Conservation (phyloP, 2,329 filamentous ascomycete species). For the Curvularia sp. region DNA sequence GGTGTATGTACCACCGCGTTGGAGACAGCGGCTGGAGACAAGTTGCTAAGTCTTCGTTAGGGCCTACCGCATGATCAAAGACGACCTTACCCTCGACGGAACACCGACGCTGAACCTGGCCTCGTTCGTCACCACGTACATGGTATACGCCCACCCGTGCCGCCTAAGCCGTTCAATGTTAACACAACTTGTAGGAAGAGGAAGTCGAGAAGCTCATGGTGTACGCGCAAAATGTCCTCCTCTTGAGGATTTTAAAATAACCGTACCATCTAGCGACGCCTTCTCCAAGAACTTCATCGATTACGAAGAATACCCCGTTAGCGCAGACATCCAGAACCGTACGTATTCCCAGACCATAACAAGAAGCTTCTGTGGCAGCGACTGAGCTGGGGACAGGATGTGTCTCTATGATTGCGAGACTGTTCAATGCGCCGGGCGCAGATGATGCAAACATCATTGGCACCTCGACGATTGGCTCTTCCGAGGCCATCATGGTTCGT, state of each 20-base stretch:
- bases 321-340: slow-evolving; percentile 75
- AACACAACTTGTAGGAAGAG: slow-evolving; percentile 69
- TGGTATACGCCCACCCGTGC: slow-evolving; percentile 61
- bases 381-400: slow-evolving; percentile 31
- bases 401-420: slow-evolving; percentile 68
- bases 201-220: slow-evolving; percentile 96
- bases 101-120: slow-evolving; percentile 69
- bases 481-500: slow-evolving; percentile 71
- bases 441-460: slow-evolving; percentile 73
- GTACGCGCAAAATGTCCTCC: slow-evolving; percentile 54
- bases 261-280: slow-evolving; percentile 61
- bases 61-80: slow-evolving; percentile 92
- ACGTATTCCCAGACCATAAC: slow-evolving; percentile 72
- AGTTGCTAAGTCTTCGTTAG: slow-evolving; percentile 18
- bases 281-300: slow-evolving; percentile 88
- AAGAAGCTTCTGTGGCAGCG: slow-evolving; percentile 65
- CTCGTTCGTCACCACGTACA: slow-evolving; percentile 95
- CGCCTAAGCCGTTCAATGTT: slow-evolving; percentile 37
- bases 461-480: slow-evolving; percentile 87
- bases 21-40: neutral
- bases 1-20: slow-evolving; percentile 54
- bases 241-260: slow-evolving; percentile 10
- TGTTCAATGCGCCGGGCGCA: slow-evolving; percentile 79
- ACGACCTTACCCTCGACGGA: slow-evolving; percentile 91
- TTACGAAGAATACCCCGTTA: slow-evolving; percentile 60